Conservation (phyloP, 495 filamentous ascomycete species). For the Gamarada debralockiae region DNA sequence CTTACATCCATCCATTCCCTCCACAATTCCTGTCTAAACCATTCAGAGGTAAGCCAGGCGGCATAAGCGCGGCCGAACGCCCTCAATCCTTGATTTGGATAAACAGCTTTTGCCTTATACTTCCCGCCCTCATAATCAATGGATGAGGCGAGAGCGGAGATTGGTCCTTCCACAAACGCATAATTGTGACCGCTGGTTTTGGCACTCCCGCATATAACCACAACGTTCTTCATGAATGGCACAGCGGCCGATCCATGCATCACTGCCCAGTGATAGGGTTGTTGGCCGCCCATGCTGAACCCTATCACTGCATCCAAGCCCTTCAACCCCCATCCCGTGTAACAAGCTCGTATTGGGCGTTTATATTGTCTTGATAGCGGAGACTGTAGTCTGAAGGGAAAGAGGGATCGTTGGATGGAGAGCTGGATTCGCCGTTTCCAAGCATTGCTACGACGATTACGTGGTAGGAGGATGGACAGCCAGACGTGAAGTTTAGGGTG, state of each 20-base stretch:
- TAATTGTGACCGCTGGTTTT: conserved; percentile 42
- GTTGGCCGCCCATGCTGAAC: conserved; percentile 47
- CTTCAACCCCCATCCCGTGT: conserved; percentile 24
- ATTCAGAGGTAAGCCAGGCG: conserved; percentile 39
- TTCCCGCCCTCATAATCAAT: conserved; percentile 37
- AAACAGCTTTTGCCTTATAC: conserved; percentile 26
- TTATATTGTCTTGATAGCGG: conserved; percentile 32
- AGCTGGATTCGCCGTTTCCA: conserved; percentile 34
- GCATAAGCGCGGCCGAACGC: conserved; percentile 42
- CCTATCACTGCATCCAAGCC: conserved; percentile 33
- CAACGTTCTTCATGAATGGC: conserved; percentile 32
- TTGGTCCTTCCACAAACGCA: conserved; percentile 45
- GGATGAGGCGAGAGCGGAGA: conserved; percentile 34
- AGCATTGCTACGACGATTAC: conserved; percentile 37
- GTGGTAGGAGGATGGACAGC: conserved; percentile 27
- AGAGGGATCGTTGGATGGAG: conserved; percentile 29
- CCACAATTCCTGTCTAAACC: conserved; percentile 39
- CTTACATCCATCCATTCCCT: conserved; percentile 29
- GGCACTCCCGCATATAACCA: conserved; percentile 37
- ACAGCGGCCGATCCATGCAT: conserved; percentile 30
- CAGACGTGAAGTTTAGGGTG: conserved; percentile 35
- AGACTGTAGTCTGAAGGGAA: conserved; percentile 22
- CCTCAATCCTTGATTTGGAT: conserved; percentile 28
- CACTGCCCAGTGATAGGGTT: conserved; percentile 41
- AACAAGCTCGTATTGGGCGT: conserved; percentile 29